A percentile compares a stretch with the other conserved stretches of the same genome.
These are phyloP conservation scores for Dimocarpus longan DNA, from an alignment of 345 rosid genomes.

Conservation along the genomic window DNA sequence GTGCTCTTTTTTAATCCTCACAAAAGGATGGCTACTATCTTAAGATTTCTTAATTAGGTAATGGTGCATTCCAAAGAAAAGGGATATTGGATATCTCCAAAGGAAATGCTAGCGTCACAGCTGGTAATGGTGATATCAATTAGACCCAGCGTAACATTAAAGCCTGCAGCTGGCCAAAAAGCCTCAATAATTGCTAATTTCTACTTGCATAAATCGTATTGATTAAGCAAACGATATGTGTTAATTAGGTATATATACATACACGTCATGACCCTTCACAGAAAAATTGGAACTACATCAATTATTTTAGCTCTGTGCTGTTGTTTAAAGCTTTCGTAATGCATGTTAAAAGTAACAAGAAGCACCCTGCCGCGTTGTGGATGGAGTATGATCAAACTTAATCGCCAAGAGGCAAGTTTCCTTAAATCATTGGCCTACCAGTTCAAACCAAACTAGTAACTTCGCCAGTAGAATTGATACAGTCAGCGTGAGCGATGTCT, in stretches of 20 bases:
- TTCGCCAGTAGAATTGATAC: constrained; percentile 13
- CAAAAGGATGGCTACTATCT: neutral
- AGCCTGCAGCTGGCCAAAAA: too few relatives aligned
- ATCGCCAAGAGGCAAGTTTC: neutral
- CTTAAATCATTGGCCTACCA: neutral
- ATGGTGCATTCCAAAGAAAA: constrained; percentile 21
- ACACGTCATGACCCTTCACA: neutral
- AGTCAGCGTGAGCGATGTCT: constrained; percentile 14
- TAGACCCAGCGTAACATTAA: too few relatives aligned
- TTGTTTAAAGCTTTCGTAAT: neutral
- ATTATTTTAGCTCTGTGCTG: too few relatives aligned
- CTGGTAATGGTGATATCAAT: neutral
- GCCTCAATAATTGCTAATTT: neutral
- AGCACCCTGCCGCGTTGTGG: neutral
- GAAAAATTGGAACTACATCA: neutral
- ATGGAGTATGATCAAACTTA: neutral
- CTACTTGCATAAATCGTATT: neutral
- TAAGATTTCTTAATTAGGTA: neutral
- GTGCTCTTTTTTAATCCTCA: neutral
- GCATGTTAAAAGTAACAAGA: neutral
- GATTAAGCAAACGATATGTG: neutral
- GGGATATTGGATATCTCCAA: constrained; percentile 2
- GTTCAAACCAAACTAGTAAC: neutral
- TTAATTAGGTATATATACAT: neutral
- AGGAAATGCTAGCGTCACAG: constrained; percentile 4